These are phyloP conservation scores for Coemansia sp. DNA, from an alignment of 192 early-diverging fungal species.

Conservation along the genomic window DNA sequence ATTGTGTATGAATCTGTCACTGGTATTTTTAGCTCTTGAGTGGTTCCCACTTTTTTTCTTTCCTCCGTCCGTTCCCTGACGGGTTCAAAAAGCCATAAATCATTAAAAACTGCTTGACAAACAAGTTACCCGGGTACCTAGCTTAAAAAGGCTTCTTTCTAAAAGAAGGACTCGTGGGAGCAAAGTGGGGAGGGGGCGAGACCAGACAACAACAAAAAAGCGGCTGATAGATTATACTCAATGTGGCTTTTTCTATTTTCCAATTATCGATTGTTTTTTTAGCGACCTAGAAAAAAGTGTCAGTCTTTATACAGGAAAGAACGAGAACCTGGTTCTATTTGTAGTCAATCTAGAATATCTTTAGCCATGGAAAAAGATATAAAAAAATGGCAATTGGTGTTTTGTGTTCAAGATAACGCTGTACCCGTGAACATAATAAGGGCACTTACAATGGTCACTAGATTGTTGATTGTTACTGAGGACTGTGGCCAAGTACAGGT, in stretches of 20 bases:
- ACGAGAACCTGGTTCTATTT: background rate
- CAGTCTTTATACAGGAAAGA: background rate
- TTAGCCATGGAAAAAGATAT: background rate
- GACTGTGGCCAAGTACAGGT: conserved; percentile 2
- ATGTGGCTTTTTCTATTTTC: conserved; percentile 1
- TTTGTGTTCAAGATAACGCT: background rate
- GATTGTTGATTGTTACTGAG: background rate
- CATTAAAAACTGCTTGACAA: background rate
- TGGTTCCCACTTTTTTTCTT: background rate
- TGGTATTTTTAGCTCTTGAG: background rate
- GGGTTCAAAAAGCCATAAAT: background rate
- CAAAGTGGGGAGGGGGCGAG: background rate
- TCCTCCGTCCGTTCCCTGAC: background rate
- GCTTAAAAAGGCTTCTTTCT: background rate
- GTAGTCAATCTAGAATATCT: conserved; percentile 1
- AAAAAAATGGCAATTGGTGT: background rate
- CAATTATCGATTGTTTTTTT: background rate
- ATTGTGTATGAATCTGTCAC: background rate
- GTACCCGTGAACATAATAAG: background rate
- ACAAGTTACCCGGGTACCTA: background rate
- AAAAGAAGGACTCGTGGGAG: background rate
- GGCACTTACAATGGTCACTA: background rate
- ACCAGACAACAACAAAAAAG: background rate
- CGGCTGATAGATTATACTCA: background rate
- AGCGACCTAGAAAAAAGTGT: background rate